Conservation (phyloP, 257 asterid genomes). For the Forsythia viridissima region DNA sequence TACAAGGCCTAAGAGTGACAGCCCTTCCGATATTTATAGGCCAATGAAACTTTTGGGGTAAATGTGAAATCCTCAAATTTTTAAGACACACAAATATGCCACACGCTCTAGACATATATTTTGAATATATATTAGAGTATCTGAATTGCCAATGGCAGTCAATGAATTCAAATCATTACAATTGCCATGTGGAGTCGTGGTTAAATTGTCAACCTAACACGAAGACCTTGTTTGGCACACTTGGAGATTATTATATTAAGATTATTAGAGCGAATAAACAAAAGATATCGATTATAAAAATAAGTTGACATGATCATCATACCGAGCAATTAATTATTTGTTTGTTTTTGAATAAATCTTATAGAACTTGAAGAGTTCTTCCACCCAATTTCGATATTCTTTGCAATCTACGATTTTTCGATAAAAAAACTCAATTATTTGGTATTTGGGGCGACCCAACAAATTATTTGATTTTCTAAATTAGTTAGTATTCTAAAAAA, state of each 20-base stretch:
- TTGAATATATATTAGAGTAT: conserved; percentile 33
- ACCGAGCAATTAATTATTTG: too few species aligned
- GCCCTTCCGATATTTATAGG: conserved; percentile 24
- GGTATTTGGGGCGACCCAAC: too few species aligned
- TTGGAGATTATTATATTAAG: background rate
- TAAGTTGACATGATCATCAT: too few species aligned
- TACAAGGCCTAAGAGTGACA: background rate
- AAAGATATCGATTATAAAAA: background rate
- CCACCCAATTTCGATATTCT: too few species aligned
- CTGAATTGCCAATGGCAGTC: conserved; percentile 10
- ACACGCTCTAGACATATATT: background rate
- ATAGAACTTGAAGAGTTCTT: too few species aligned
- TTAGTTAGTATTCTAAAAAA: background rate
- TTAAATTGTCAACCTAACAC: conserved; percentile 1
- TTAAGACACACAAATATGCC: conserved; percentile 4
- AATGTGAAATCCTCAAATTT: conserved; percentile 13
- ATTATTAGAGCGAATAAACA: background rate
- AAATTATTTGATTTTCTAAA: background rate
- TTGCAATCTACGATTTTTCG: too few species aligned
- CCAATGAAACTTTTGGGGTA: background rate
- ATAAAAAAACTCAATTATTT: too few species aligned
- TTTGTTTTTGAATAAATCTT: too few species aligned
- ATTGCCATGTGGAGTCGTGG: conserved; percentile 9
- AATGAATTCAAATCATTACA: conserved; percentile 4
- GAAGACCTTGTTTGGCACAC: conserved; percentile 28